These are phyloP conservation scores for Fusarium euwallaceae DNA, from an alignment of 2,329 filamentous ascomycete genomes.

Conservation along the genomic window DNA sequence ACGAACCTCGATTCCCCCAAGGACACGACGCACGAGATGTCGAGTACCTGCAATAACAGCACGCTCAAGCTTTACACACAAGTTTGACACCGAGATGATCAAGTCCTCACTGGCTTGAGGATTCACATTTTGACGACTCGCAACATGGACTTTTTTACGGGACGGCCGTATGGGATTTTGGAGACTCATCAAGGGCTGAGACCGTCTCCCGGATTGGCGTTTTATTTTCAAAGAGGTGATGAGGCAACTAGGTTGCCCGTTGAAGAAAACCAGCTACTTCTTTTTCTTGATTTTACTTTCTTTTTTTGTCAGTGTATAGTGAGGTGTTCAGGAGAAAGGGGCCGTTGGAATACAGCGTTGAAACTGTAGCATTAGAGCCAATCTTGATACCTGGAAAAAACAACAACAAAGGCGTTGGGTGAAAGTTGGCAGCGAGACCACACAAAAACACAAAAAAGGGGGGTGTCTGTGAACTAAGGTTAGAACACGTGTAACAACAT, in stretches of 20 bases:
- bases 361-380: slow-evolving; percentile 36
- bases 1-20: slow-evolving; percentile 13
- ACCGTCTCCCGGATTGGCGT: slow-evolving; percentile 57
- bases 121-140: slow-evolving; percentile 28
- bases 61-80: background rate
- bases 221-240: slow-evolving; percentile 28
- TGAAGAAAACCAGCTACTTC: background rate
- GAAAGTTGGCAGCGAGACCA: slow-evolving; percentile 2
- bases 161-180: slow-evolving; percentile 45
- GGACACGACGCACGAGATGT: background rate
- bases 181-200: slow-evolving; percentile 70
- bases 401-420: slow-evolving; percentile 23
- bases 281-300: background rate
- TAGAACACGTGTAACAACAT: background rate
- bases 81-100: slow-evolving; percentile 23
- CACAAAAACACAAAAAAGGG: slow-evolving; percentile 15
- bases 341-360: slow-evolving; percentile 28
- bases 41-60: slow-evolving; percentile 5
- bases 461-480: background rate
- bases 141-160: slow-evolving; percentile 45
- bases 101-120: slow-evolving; percentile 24
- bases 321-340: slow-evolving; percentile 19
- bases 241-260: slow-evolving; percentile 24
- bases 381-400: slow-evolving; percentile 37
- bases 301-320: background rate